Percentiles rank a stretch among this genome's conserved stretches.
Conservation (phyloP, 1,139 yeast genomes). For the Arxiozyma slooffiae region DNA sequence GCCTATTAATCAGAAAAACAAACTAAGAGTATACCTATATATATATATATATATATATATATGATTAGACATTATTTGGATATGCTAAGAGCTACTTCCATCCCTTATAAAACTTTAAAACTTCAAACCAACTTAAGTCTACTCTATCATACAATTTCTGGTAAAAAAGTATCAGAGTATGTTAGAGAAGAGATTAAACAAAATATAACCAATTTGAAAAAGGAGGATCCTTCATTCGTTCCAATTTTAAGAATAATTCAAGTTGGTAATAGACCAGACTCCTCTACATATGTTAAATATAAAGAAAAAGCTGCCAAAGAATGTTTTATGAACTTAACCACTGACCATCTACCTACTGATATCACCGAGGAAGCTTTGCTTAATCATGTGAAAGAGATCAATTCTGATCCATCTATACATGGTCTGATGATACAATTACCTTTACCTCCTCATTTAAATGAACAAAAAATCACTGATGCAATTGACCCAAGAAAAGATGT, state of each 20-base stretch:
- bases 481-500: constrained; percentile 65
- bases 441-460: constrained; percentile 59
- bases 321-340: constrained; percentile 51
- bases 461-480: constrained; percentile 56
- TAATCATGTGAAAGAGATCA: constrained; percentile 46
- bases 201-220: constrained; percentile 44
- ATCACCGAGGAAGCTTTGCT: constrained; percentile 49
- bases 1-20: not conserved
- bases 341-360: constrained; percentile 48
- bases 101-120: not conserved
- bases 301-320: constrained; percentile 64
- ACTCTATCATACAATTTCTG: constrained; percentile 33
- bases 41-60: not conserved
- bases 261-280: constrained; percentile 69
- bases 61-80: not conserved
- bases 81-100: constrained; percentile 4
- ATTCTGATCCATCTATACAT: constrained; percentile 54
- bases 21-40: too few relatives aligned
- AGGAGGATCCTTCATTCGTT: constrained; percentile 42
- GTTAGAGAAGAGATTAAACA: constrained; percentile 33
- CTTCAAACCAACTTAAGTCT: constrained; percentile 21
- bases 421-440: constrained; percentile 70
- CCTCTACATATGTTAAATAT: constrained; percentile 67
- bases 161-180: constrained; percentile 31
- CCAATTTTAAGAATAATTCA: constrained; percentile 65